These are phyloP conservation scores for Acanthochlamys bracteata DNA, from an alignment of 106 monocot genomes.

Conservation along the genomic window DNA sequence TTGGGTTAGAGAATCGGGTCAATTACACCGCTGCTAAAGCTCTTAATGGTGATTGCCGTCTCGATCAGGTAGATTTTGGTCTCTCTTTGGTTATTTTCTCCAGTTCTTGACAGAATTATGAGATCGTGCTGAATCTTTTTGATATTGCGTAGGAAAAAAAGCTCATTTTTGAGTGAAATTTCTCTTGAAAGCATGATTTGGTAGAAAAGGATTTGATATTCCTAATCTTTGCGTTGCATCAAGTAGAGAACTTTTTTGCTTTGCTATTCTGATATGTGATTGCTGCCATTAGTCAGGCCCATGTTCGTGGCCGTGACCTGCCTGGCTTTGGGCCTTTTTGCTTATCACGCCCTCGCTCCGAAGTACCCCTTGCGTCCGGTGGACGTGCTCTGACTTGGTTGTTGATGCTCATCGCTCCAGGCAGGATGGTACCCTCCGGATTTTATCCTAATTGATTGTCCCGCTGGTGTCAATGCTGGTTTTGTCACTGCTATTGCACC, in stretches of 20 bases:
- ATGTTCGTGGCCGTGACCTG: slow-evolving; percentile 57
- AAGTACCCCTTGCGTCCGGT: slow-evolving; percentile 65
- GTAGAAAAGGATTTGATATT: no score
- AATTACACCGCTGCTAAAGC: slow-evolving; percentile 62
- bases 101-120: no score
- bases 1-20: slow-evolving; percentile 89
- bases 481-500: slow-evolving; percentile 91
- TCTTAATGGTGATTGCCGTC: slow-evolving; percentile 68
- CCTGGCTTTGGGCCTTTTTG: slow-evolving; percentile 58
- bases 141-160: no score
- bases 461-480: slow-evolving; percentile 89
- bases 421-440: slow-evolving; percentile 21
- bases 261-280: no score
- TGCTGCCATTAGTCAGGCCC: slow-evolving; percentile 33
- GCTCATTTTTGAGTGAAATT: no score
- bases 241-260: no score
- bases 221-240: no score
- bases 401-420: slow-evolving; percentile 53
- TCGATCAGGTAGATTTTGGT: slow-evolving; percentile 17
- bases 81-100: no score
- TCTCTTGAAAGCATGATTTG: no score
- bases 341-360: slow-evolving; percentile 65
- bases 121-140: no score
- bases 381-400: slow-evolving; percentile 56
- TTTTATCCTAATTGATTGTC: slow-evolving; percentile 94